A percentile compares a stretch with the other conserved stretches of the same genome.
Evolutionary conservation across 106 monocot species (phyloP).

Genomic region (Triglochin maritima): DNA sequence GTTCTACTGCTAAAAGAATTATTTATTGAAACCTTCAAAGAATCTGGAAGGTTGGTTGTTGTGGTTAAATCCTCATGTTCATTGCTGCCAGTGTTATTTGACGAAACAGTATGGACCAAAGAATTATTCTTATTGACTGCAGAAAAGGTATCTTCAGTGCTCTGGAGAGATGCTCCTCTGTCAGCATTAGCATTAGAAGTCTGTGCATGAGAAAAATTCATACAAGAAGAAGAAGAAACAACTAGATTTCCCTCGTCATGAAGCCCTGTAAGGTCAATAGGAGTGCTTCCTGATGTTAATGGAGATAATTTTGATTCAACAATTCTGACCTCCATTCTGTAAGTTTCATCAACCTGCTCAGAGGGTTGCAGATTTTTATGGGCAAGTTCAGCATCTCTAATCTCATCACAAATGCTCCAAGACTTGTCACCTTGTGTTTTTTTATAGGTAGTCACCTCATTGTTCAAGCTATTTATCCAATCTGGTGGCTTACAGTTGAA

Average conservation of each 20-base stretch:
- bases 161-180: slow-evolving; percentile 10
- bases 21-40: not conserved
- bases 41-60: not conserved
- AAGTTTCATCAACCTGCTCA: slow-evolving; percentile 4
- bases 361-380: slow-evolving; percentile 11
- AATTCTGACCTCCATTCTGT: not conserved
- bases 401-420: slow-evolving; percentile 11
- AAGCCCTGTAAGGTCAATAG: slow-evolving; percentile 12
- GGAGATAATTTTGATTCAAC: slow-evolving; percentile 16
- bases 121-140: slow-evolving; percentile 2
- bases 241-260: slow-evolving; percentile 21
- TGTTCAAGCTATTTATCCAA: slow-evolving; percentile 60
- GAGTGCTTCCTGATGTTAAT: slow-evolving; percentile 16
- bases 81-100: slow-evolving; percentile 8
- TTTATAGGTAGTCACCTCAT: slow-evolving; percentile 31
- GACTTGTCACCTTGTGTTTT: slow-evolving; percentile 14
- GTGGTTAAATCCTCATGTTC: not conserved
- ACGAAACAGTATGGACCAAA: slow-evolving; percentile 8
- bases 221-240: slow-evolving; percentile 24
- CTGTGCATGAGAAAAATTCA: slow-evolving; percentile 12
- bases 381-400: slow-evolving; percentile 13
- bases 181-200: slow-evolving; percentile 4
- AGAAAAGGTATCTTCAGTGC: slow-evolving; percentile 6
- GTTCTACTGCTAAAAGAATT: slow-evolving; percentile 8
- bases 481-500: slow-evolving; percentile 42